Conservation (phyloP, 139 green algal genomes). For the Chlamydomonas asymmetrica region DNA sequence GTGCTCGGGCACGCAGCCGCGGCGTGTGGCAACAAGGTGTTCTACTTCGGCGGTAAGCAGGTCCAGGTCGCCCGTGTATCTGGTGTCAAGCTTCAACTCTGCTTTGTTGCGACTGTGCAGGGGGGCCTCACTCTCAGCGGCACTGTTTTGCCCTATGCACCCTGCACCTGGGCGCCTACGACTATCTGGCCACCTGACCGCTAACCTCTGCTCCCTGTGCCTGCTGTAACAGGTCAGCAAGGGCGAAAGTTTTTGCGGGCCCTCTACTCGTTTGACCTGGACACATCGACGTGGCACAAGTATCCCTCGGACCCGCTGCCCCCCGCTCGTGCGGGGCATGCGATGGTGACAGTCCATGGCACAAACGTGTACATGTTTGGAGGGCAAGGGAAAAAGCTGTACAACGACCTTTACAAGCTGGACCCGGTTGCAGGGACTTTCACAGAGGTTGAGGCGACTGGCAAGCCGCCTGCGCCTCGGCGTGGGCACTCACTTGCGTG, state of each 20-base stretch:
- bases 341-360: conserved; percentile 35
- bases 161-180: too few relatives aligned
- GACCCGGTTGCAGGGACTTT: conserved; percentile 16
- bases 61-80: too few relatives aligned
- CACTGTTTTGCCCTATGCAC: too few relatives aligned
- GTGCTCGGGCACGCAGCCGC: conserved; percentile 41
- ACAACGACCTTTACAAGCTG: conserved; percentile 51
- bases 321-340: conserved; percentile 21
- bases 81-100: too few relatives aligned
- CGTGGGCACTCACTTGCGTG: conserved; percentile 45
- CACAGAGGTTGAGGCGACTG: conserved; percentile 9
- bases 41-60: too few relatives aligned
- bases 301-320: conserved; percentile 9
- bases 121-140: too few relatives aligned
- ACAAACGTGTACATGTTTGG: conserved; percentile 48
- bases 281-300: conserved; percentile 34
- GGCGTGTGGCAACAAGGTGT: conserved; percentile 5
- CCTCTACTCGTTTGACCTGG: conserved; percentile 43
- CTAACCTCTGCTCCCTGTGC: too few relatives aligned
- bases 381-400: conserved; percentile 55
- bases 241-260: conserved; percentile 45
- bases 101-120: too few relatives aligned
- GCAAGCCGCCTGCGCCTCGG: conserved; percentile 30
- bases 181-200: too few relatives aligned
- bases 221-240: too few relatives aligned